These are phyloP conservation scores for Erythrophleum ivorense DNA, from an alignment of 331 rosid genomes.

Conservation along the genomic window DNA sequence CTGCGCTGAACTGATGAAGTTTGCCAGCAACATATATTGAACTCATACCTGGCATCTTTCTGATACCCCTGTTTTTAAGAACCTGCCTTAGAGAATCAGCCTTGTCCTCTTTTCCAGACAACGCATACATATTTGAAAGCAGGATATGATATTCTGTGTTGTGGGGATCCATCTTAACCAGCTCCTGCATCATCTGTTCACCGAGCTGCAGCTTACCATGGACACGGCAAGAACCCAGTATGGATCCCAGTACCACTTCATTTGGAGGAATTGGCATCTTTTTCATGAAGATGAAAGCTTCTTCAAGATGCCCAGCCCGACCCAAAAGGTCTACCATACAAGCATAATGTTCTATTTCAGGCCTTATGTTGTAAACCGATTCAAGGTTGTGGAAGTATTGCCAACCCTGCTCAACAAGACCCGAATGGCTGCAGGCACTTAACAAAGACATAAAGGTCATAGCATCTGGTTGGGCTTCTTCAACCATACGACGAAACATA, in stretches of 20 bases:
- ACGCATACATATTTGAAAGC: constrained; percentile 76
- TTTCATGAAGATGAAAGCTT: constrained; percentile 56
- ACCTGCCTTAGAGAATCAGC: constrained; percentile 61
- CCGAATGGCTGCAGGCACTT: constrained; percentile 79
- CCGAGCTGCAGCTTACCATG: constrained; percentile 57
- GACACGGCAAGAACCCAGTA: constrained; percentile 67
- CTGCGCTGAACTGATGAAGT: constrained; percentile 72
- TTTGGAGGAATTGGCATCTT: constrained; percentile 73
- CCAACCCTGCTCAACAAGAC: constrained; percentile 67
- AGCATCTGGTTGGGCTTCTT: constrained; percentile 69
- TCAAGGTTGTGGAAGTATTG: constrained; percentile 60
- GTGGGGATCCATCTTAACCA: constrained; percentile 48
- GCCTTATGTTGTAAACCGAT: constrained; percentile 47
- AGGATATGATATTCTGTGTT: constrained; percentile 56
- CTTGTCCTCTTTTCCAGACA: constrained; percentile 59
- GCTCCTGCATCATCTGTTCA: constrained; percentile 45
- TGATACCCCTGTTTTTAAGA: constrained; percentile 59
- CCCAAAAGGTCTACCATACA: constrained; percentile 83
- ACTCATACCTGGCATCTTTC: constrained; percentile 78
- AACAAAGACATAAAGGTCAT: constrained; percentile 68
- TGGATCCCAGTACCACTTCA: constrained; percentile 75
- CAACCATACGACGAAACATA: constrained; percentile 60
- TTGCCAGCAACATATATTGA: constrained; percentile 59
- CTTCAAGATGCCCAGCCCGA: constrained; percentile 69
- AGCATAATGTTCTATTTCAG: constrained; percentile 72